phyloP scores from a whole-genome alignment of 31 red algal species.

The Odonthalia washingtoniensis region DNA sequence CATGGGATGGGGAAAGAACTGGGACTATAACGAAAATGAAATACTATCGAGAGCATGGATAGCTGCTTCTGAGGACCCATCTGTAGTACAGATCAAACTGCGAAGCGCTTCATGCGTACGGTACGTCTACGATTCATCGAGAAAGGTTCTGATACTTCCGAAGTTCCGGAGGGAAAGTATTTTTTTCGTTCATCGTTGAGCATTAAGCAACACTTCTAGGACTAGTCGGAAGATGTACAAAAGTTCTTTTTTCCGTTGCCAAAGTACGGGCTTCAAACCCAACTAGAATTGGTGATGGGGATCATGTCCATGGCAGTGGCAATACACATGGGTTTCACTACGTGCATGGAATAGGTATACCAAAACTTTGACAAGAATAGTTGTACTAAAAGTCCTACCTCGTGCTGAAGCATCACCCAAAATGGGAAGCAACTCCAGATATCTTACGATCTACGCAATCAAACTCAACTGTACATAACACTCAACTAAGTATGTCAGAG shows the following conservation, averaged over 20 bases:
- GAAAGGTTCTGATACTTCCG: not conserved
- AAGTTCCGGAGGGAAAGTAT: not conserved
- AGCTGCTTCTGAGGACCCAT: not conserved
- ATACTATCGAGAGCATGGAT: not conserved
- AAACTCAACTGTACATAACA: not conserved
- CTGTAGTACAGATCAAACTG: not conserved
- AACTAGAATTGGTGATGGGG: conserved; percentile 34
- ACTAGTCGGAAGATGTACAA: not conserved
- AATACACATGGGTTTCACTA: conserved; percentile 1
- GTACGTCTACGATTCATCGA: not conserved
- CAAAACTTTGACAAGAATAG: conserved; percentile 50
- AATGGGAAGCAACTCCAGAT: too few relatives aligned
- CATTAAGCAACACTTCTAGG: not conserved
- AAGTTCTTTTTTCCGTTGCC: not conserved
- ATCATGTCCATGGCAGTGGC: conserved; percentile 50
- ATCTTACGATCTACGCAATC: not conserved
- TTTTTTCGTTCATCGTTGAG: not conserved
- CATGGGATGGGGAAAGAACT: not conserved
- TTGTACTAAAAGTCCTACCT: conserved; percentile 9
- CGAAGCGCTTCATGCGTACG: not conserved
- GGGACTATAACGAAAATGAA: not conserved
- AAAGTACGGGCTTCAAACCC: not conserved
- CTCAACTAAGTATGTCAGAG: not conserved
- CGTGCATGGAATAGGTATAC: conserved; percentile 5
- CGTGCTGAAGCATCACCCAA: not conserved